phyloP scores from a whole-genome alignment of 805 yeast species.

The Starmerella tilneyi region DNA sequence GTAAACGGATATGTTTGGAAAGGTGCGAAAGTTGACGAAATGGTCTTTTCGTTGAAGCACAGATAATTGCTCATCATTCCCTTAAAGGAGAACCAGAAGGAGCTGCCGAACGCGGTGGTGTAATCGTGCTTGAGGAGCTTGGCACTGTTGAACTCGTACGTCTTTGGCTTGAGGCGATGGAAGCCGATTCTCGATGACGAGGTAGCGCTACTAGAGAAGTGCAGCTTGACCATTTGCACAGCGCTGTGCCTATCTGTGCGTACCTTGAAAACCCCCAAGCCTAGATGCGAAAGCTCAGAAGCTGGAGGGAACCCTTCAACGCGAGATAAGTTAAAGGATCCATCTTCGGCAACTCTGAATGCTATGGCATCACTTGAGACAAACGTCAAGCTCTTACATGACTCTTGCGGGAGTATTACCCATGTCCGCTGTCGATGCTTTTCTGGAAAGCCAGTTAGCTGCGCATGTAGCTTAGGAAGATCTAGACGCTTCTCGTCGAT shows the following conservation, averaged over 20 bases:
- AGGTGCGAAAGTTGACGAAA: background rate
- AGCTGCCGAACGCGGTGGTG: background rate
- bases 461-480: background rate
- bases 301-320: background rate
- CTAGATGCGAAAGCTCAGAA: background rate
- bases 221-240: background rate
- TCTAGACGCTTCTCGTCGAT: conserved; percentile 4
- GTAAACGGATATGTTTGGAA: background rate
- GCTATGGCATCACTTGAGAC: background rate
- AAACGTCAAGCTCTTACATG: no score
- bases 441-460: background rate
- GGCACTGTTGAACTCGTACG: conserved; percentile 1
- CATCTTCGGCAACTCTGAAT: background rate
- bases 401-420: background rate
- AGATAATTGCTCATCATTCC: background rate
- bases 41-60: background rate
- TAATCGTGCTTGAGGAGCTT: background rate
- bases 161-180: background rate
- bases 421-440: background rate
- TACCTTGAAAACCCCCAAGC: background rate
- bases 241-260: background rate
- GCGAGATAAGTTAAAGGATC: background rate
- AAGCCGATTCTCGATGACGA: background rate
- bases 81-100: conserved; percentile 1
- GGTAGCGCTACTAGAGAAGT: background rate